Base-by-base conservation (phyloP, 106 monocot genomes). In the Phalaenopsis aphrodite region DNA sequence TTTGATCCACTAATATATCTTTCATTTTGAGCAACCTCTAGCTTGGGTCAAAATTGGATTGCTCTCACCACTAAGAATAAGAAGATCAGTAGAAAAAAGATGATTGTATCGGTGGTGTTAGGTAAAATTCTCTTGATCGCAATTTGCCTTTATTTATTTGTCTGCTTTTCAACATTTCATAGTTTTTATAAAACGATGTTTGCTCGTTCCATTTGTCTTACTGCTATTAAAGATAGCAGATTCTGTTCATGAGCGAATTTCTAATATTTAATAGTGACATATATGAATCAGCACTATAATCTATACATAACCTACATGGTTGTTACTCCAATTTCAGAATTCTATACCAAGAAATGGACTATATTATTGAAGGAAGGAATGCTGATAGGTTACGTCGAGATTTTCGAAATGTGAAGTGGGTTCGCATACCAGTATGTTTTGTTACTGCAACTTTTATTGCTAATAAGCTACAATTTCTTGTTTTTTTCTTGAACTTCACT, bases 391-490 rank as follows among this genome's bases (percentile, higher is more conserved):
- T 99, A 77, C 94, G 93, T 66, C 89, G 98, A 39, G 98, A 93
- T 91, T 99, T 93, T 85, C 91, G 98, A 80, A 99, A 99, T 73
- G 67, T 99, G 79, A 99, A 99, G 78, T 99, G 98, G 98, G 98
- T 95, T 72, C 90, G 93, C 12, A 89, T 99, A 82, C 98, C 98
- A 57, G 98, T 99, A 99, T 79, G 94, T 87, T 85, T 83, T 87
- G 3, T 10, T 30, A 78, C 77, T 46, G 7, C 45, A 46, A 24
- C 30, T 55, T 46, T 19, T 30, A 30, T 66, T 66, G 18, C 66
- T 23, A 66, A 66, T 66, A 5, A 66, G n/a, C 66, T 23, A 66
- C 24, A 8, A 0, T 23, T 66, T 66, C 4, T 1, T 45, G 45
- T 45, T 75, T 76, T 0, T 76, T 49, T 24, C 23, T 49, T 49